Base-by-base conservation (phyloP, 257 asterid genomes). In the Osmanthus fragrans region DNA sequence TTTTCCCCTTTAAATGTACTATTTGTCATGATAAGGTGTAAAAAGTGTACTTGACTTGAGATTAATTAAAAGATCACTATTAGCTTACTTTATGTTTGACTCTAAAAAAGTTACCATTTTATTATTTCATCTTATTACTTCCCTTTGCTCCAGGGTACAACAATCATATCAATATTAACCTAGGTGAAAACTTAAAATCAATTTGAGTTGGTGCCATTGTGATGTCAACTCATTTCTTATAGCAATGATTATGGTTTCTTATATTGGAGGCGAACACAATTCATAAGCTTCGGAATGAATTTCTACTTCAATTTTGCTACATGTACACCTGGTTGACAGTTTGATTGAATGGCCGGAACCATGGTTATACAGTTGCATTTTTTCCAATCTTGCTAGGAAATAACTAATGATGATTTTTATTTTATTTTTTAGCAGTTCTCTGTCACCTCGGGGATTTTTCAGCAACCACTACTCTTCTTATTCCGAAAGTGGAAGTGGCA, bases 21-120 rank as follows among this genome's bases (percentile, higher is more conserved):
- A n/a, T 56, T 56, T 56, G 65, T 56, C 65, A n/a, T 18, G 27
- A 56, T 56, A 7, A 19, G 11, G 40, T 18, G 70, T n/a, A 21
- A 19, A 68, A 80, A 56, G 76, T 16, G 12, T 8, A 42, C 29
- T 76, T 65, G 39, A 30, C 75, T 76, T 65, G 37, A 71, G 51
- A 71, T 36, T 69, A 49, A 37, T 74, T 67, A 37, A 81, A 71
- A 77, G 67, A 73, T 77, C 63, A 21, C 71, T 25, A 30, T 65
- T 76, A 34, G 70, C 40, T 54, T 82, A 75, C 58, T 54, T 82
- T 86, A 73, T 77, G 40, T 82, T 87, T 84, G 90, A 88, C 86
- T 73, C 83, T 80, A 67, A 29, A 77, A 85, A 88, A 83, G 83
- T 81, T 83, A 70, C 88, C 85, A 81, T 87, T 86, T 77, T 71